Evolutionary conservation across 1,284 basidiomycete species (phyloP).

Genomic region (Anthracocystis walkeri): DNA sequence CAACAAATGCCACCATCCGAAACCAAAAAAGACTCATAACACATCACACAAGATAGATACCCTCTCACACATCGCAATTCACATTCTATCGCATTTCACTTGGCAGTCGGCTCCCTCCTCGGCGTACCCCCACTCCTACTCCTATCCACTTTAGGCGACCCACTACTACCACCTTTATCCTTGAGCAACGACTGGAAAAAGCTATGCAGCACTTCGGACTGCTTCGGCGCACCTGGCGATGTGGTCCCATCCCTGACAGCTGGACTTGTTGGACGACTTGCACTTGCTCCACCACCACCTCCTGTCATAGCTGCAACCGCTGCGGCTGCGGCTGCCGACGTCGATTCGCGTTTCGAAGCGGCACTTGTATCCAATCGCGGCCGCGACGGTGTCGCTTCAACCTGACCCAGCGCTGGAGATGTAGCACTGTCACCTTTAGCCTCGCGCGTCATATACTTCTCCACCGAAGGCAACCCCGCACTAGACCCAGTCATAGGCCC

Average conservation of each 20-base stretch:
- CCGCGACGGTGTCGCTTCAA: constrained; percentile 1
- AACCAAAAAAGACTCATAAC: constrained; percentile 28
- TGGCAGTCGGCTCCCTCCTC: constrained; percentile 7
- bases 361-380: constrained; percentile 8
- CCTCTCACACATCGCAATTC: background rate
- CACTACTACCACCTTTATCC: constrained; percentile 32
- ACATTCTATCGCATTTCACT: background rate
- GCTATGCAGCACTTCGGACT: constrained; percentile 64
- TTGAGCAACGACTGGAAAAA: constrained; percentile 63
- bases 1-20: constrained; percentile 50
- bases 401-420: background rate
- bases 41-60: constrained; percentile 10
- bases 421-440: background rate
- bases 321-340: constrained; percentile 30
- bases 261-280: constrained; percentile 38
- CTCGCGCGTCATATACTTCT: constrained; percentile 37
- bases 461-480: constrained; percentile 48
- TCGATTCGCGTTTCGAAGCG: constrained; percentile 23
- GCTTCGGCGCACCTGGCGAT: constrained; percentile 50
- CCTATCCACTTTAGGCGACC: constrained; percentile 31
- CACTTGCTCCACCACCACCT: constrained; percentile 2
- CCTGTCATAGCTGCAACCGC: constrained; percentile 34
- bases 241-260: constrained; percentile 19
- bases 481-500: constrained; percentile 55
- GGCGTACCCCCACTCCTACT: constrained; percentile 1